Evolutionary conservation across 495 filamentous ascomycete species (phyloP), one percentile per base, ranked within the genome.

Genomic region (Bryoglossum gracile): DNA sequence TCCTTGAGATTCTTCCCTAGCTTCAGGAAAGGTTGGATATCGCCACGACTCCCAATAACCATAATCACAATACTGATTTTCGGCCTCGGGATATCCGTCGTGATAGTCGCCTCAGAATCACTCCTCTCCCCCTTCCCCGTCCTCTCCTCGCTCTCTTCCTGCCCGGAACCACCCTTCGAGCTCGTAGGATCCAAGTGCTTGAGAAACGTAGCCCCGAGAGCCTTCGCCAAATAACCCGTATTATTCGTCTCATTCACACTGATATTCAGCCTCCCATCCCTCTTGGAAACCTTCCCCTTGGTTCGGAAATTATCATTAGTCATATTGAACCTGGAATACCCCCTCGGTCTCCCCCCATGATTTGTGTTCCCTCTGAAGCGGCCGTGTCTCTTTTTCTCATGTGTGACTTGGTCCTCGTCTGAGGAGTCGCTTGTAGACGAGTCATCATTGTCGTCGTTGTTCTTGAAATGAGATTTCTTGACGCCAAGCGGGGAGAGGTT

Each of bases 1-100:
- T 82, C 75, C 46, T 81, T 78, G 13, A 89, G 67, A 3, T 83
- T 70, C 61, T 83, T 81, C 4, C 84, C 83, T 28, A 89, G 65
- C 35, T 80, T 78, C 3, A 89, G 63, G 50, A 89, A 89, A 0
- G 86, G 85, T 57, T 89, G 85, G 23, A 86, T 82, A 60, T 89
- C 85, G 6, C 85, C 85, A 40, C 85, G 58, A 5, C 78, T 84
- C 0, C 85, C 85, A 46, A 89, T 85, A 4, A 89, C 84, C 72
- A 87, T 87, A 19, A 89, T 76, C 0, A 88, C 85, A 13, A 89
- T 81, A 58, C 87, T 89, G 17, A 89, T 59, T 23, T 58, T 72
- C 4, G 82, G 78, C 5, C 32, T 11, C 10, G 55, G 62, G 60
- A 9, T 48, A 53, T 36, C 45, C 21, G 34, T 51, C 22, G 34